Base-by-base conservation (phyloP, 140 eudicot species). In the Flaveria floridana region DNA sequence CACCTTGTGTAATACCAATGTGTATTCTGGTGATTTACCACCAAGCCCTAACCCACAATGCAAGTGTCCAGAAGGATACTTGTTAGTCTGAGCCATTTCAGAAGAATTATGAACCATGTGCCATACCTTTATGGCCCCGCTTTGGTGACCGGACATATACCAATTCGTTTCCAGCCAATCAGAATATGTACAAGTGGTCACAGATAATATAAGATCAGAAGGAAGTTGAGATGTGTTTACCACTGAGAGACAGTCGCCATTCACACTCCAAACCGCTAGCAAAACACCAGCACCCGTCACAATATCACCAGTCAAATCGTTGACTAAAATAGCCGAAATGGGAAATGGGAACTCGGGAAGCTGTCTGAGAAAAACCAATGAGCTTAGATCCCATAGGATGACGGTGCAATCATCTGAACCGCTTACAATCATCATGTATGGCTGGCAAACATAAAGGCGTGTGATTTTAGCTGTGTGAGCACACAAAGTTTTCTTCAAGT, bases 181-280 rank as follows among this genome's bases (percentile, higher is more conserved):
- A 4, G 97, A 95, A 61, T 77, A 91, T 3, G 85, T 87, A 58
- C 86, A 87, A 42, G 89, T 91, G 2, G 95, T 68, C 48, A 95
- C 89, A 0, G 97, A 91, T 7, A 87, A 63, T 4, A 91, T 86
- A 48, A 79, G 73, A 82, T 95, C 96, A 3, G 97, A 90, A 21
- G 99, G 97, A 34, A 95, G 92, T 65, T 95, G 99, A 41, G 99
- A 91, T 8, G 99, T 83, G 79, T 91, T 91, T 52, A 89, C 91
- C 61, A 87, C 88, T 2, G 96, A 87, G 10, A 91, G 84, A 78
- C 99, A 95, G 68, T 88, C 95, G 6, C 95, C 96, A 21, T 91
- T 95, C 39, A 95, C 78, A 81, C 96, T 95, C 99, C 99, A 95
- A 72, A 95, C 83, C 28, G 97, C 97, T 21, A 95, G 96, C 92